Base-by-base conservation (phyloP, 306 rosid genomes). In the Fagus sylvatica region DNA sequence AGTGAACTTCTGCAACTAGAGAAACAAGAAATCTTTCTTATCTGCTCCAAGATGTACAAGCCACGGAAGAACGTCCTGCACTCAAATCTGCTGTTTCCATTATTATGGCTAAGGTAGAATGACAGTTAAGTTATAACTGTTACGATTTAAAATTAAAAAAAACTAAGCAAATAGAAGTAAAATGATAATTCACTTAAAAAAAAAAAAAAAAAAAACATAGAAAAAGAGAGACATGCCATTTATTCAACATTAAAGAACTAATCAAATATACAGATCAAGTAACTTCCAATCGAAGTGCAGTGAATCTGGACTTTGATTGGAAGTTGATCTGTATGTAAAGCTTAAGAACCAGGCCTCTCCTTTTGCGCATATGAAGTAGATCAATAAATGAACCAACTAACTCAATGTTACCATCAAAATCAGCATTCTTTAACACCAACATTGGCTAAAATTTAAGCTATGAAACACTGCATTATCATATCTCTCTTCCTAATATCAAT, bases 11-110 rank as follows among this genome's bases (percentile, higher is more conserved):
- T 61, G 79, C 82, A 55, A 80, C 30, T n/a, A 42, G 22, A 74
- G 81, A 66, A 73, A 53, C 60, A 71, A 75, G 39, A 53, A 33
- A 43, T 53, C 69, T 78, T 39, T 68, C 51, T 2, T 36, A 16
- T 64, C 72, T 41, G 74, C 80, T 73, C 76, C 79, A 79, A 56
- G 78, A 53, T 61, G 72, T 78, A 71, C 83, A 74, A 48, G 48
- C 49, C 79, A 62, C 48, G 73, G 75, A 78, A 74, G 75, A 68
- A 70, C 74, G 79, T 72, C 57, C 83, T 55, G 78, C 82, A 73
- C 66, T 74, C 42, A 81, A 69, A 83, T 78, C 86, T 74, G 85
- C 68, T 79, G 80, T 39, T 67, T 41, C 46, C 32, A 51, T 48
- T 48, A 32, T 68, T 68, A 78, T 66, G 22, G 78, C 65, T 32